Base-by-base conservation (phyloP, 495 filamentous ascomycete genomes). In the Xanthoparmelia taractica region DNA sequence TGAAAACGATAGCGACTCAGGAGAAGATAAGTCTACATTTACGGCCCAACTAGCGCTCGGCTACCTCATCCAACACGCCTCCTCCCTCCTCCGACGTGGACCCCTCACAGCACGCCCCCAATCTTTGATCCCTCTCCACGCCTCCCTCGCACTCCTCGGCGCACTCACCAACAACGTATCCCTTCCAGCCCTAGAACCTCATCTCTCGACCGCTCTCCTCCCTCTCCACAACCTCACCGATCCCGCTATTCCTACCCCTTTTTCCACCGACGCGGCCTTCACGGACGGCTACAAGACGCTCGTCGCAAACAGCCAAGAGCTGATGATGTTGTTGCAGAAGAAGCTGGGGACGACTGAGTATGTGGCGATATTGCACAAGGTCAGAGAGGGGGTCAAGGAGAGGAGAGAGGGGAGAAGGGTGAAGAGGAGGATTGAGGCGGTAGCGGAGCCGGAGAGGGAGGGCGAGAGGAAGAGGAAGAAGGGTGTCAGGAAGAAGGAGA, bases 171-270 rank as follows among this genome's bases (percentile, higher is more conserved):
- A 85, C 71, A 73, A 82, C 54, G 76, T 89, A 4, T 74, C 85
- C 3, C 69, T 73, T 10, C 78, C 81, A 4, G 77, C 83, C 25
- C 76, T 97, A 11, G 69, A 68, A 7, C 77, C 82, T 0, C 86
- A 82, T 12, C 74, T 93, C 25, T 77, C 80, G 57, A 80, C 78
- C 10, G 81, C 96, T 59, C 81, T 98, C 8, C 82, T 87, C 29
- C 90, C 94, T 20, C 79, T 97, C 23, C 85, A 91, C 70, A 88
- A 93, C 69, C 74, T 97, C 52, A 93, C 89, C 0, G 92, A 97
- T 68, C 76, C 88, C 18, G 82, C 84, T 0, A 91, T 92, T 45
- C 82, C 86, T 0, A 74, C 79, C 3, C 87, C 88, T 0, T 83
- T 84, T 23, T 73, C 75, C 8, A 73, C 76, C 10, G 86, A 93